Conservation (phyloP, 2,329 filamentous ascomycete species). For the Colletotrichum kahawae region DNA sequence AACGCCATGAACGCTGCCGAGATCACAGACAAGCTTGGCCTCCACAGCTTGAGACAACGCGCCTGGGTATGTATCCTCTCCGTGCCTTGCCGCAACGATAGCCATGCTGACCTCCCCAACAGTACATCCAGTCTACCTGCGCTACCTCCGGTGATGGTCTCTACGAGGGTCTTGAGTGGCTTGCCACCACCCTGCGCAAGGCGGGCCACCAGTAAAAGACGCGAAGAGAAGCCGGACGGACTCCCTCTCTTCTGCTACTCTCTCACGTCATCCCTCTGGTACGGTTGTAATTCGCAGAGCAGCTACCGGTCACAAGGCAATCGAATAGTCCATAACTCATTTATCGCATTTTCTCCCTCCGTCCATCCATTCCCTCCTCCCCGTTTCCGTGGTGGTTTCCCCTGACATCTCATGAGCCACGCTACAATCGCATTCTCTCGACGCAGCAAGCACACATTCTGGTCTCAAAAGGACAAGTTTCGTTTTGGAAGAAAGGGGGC, state of each 20-base stretch:
- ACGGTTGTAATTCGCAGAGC: slow-evolving; percentile 63
- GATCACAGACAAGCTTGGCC: slow-evolving; percentile 99
- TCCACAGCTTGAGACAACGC: slow-evolving; percentile 98
- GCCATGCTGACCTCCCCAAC: slow-evolving; percentile 23
- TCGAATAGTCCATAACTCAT: slow-evolving; percentile 58
- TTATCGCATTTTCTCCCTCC: slow-evolving; percentile 26
- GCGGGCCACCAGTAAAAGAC: slow-evolving; percentile 65
- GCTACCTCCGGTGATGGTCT: slow-evolving; percentile 99
- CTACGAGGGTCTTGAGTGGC: slow-evolving; percentile 98
- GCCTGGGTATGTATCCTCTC: slow-evolving; percentile 80
- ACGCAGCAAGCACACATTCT: slow-evolving; percentile 23
- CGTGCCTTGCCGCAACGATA: background rate
- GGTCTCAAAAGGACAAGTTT: slow-evolving; percentile 32
- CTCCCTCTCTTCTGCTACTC: slow-evolving; percentile 38
- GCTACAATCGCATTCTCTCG: slow-evolving; percentile 20
- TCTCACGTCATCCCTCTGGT: slow-evolving; percentile 51
- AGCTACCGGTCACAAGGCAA: slow-evolving; percentile 56
- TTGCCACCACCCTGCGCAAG: slow-evolving; percentile 84
- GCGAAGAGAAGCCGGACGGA: slow-evolving; percentile 31
- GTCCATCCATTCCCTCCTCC: slow-evolving; percentile 13
- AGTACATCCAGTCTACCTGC: slow-evolving; percentile 99
- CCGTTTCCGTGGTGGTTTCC: slow-evolving; percentile 21
- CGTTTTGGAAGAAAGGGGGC: slow-evolving; percentile 35
- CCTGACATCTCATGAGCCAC: slow-evolving; percentile 23
- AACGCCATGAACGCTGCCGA: slow-evolving; percentile 99